phyloP scores from a whole-genome alignment of 2,329 filamentous ascomycete genomes.

The Ophiostoma sp. region DNA sequence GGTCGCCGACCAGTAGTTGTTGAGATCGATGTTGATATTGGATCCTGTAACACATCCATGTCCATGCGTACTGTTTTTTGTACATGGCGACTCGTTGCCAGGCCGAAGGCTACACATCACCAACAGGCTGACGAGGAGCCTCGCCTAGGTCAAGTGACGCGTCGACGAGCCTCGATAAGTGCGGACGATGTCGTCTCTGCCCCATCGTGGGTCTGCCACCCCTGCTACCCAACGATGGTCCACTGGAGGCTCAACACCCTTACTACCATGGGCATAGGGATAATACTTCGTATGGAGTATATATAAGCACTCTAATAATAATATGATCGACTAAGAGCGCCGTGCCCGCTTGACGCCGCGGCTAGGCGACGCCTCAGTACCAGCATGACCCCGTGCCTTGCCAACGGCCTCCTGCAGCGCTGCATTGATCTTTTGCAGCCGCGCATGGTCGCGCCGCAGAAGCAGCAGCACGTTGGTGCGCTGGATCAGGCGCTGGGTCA shows the following conservation, averaged over 20 bases:
- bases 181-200: too few relatives aligned
- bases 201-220: too few relatives aligned
- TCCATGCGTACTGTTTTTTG: not conserved
- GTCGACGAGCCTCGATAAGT: too few relatives aligned
- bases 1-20: not conserved
- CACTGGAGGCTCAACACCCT: too few relatives aligned
- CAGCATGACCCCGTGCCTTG: constrained; percentile 13
- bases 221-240: too few relatives aligned
- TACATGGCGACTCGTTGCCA: not conserved
- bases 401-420: constrained; percentile 16
- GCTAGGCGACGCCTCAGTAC: not conserved
- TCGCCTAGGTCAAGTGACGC: too few relatives aligned
- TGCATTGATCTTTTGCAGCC: constrained; percentile 20
- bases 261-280: too few relatives aligned
- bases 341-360: not conserved
- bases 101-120: too few relatives aligned
- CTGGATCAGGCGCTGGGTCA: constrained; percentile 15
- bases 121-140: too few relatives aligned
- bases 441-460: constrained; percentile 19
- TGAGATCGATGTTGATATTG: not conserved
- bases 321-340: not conserved
- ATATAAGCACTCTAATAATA: too few relatives aligned
- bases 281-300: too few relatives aligned
- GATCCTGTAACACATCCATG: constrained; percentile 4
- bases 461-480: constrained; percentile 9